Conservation (phyloP, 495 filamentous ascomycete genomes). For the Clavariopsis aquatica region DNA sequence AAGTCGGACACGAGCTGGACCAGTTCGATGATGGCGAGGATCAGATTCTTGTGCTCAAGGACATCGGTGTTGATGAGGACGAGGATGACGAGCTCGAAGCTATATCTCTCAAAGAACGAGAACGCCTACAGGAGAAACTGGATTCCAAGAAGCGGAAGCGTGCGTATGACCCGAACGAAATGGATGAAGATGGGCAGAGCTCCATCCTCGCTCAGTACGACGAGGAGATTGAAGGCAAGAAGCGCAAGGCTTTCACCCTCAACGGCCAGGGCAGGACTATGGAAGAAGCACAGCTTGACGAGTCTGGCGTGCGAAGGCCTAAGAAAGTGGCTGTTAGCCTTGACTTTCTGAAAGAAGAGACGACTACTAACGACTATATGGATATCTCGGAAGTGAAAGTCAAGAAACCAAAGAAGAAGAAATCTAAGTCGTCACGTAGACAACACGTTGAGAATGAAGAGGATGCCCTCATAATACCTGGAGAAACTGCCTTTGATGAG, state of each 20-base stretch:
- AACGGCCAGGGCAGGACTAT: constrained; percentile 69
- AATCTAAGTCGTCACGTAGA: constrained; percentile 84
- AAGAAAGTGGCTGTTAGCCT: constrained; percentile 73
- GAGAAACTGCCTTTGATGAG: constrained; percentile 48
- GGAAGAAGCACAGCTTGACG: constrained; percentile 63
- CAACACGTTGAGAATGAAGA: constrained; percentile 82
- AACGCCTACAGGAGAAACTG: constrained; percentile 73
- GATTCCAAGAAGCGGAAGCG: constrained; percentile 91
- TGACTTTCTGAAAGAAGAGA: constrained; percentile 68
- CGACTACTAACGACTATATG: constrained; percentile 79
- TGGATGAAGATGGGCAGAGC: constrained; percentile 64
- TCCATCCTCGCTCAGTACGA: constrained; percentile 85
- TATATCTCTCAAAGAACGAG: constrained; percentile 71
- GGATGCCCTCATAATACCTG: constrained; percentile 59
- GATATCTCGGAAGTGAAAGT: constrained; percentile 79
- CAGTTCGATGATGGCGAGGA: constrained; percentile 75
- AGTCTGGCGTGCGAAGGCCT: constrained; percentile 58
- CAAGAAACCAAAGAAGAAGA: constrained; percentile 47
- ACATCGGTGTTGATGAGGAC: constrained; percentile 82
- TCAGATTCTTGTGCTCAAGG: constrained; percentile 86
- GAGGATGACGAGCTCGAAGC: constrained; percentile 93
- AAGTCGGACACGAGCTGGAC: constrained; percentile 80
- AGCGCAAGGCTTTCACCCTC: constrained; percentile 82
- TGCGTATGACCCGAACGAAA: constrained; percentile 79
- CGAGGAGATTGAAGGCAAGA: constrained; percentile 91